Evolutionary conservation across 768 basidiomycete species (phyloP), one percentile per base, ranked within the genome.

Genomic region (Sistotremastrum niveocremeum): DNA sequence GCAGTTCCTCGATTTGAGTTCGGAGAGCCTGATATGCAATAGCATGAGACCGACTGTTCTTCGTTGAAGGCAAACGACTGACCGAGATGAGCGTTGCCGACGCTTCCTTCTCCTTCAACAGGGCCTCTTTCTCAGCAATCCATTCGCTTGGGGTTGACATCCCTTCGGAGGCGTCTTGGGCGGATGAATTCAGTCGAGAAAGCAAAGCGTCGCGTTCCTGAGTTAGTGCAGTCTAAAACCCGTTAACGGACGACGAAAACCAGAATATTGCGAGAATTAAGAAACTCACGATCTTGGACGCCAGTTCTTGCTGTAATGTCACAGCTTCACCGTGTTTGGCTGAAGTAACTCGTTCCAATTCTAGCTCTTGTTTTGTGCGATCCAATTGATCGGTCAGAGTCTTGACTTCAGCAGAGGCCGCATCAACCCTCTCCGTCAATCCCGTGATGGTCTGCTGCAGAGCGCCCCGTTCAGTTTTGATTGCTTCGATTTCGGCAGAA

Each of bases 31-130:
- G 52, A 32, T 65, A 47, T 33, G 57, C 51, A 41, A 57, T 53
- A 20, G n/a, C 56, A 60, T 42, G 63, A 48, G 2, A 54, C 45
- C 37, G 57, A 57, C 46, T 65, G 58, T 28, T 66, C 57, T 37
- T 49, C 40, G 9, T 60, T 61, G 6, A 46, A 55, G 0, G 58
- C 57, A 3, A 56, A 51, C 6, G 44, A 46, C 32, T 58, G 61
- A 36, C 46, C 51, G 39, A 41, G 54, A 41, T 49, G 39, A 35
- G 60, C 59, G 45, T 56, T 61, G 44, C 65, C 62, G 39, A 52
- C 64, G 38, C 66, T 65, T 35, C 74, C 52, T 45, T 55, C 67
- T 5, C 63, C 60, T 44, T 77, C 74, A n/a, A 72, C 49, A 3
- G 56, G 53, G 44, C 64, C 63, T 10, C 68, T 52, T 76, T 79